phyloP scores from a whole-genome alignment of 208 protist species.

The Trypanosoma melophagium region DNA sequence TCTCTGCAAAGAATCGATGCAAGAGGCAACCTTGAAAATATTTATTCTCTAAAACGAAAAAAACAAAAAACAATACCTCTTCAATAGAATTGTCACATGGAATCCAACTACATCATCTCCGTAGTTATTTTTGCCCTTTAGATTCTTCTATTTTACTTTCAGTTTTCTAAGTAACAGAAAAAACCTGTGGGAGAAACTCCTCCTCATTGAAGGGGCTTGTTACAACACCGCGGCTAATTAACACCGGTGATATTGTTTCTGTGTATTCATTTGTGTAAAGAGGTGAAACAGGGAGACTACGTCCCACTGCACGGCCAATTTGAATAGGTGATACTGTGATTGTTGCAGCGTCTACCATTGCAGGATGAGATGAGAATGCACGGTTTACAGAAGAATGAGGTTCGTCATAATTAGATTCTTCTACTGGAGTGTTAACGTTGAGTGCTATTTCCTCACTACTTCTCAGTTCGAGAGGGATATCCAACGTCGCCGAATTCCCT shows the following conservation, averaged over 20 bases:
- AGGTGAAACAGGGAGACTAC: slow-evolving; percentile 7
- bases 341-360: slow-evolving; percentile 6
- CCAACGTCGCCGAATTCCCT: too few species aligned
- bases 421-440: too few species aligned
- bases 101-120: too few species aligned
- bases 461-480: too few species aligned
- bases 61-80: too few species aligned
- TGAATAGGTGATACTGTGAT: slow-evolving; percentile 6
- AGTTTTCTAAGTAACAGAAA: neutral
- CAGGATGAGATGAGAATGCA: neutral
- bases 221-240: slow-evolving; percentile 6
- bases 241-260: slow-evolving; percentile 7
- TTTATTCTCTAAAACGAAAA: too few species aligned
- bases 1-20: too few species aligned
- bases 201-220: neutral
- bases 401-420: too few species aligned
- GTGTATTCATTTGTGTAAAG: neutral
- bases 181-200: neutral
- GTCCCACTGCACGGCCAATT: slow-evolving; percentile 3
- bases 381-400: too few species aligned
- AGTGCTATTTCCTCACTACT: too few species aligned
- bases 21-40: too few species aligned
- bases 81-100: too few species aligned
- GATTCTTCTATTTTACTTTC: neutral
- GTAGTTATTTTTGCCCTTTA: neutral